Evolutionary conservation across 768 basidiomycete species (phyloP).

Genomic region (Boletus reticulatus): DNA sequence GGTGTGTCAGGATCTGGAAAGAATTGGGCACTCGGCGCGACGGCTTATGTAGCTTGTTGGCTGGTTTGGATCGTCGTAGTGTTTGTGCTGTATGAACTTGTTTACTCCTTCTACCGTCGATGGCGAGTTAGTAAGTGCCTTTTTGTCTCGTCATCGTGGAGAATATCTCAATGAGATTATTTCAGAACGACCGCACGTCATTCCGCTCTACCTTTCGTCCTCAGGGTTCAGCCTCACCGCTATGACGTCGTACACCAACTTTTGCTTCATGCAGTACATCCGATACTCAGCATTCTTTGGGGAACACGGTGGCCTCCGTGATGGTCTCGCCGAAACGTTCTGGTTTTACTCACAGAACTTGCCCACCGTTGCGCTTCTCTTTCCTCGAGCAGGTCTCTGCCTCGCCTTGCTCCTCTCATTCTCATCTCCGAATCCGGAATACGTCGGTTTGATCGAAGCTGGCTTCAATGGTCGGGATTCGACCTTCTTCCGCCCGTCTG

Average conservation of each 20-base stretch:
- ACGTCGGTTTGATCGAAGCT: constrained; percentile 45
- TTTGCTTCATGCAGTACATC: too few relatives aligned
- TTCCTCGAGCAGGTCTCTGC: too few relatives aligned
- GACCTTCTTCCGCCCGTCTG: constrained; percentile 65
- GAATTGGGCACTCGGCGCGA: constrained; percentile 80
- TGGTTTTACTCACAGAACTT: too few relatives aligned
- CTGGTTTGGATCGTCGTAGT: constrained; percentile 69
- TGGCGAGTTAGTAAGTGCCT: constrained; percentile 75
- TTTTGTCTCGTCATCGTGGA: constrained; percentile 16
- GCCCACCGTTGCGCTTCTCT: too few relatives aligned
- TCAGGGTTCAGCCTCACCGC: constrained; percentile 72
- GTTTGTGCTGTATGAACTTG: constrained; percentile 71
- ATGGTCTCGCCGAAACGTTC: too few relatives aligned
- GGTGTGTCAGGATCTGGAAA: constrained; percentile 69
- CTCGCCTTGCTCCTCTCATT: too few relatives aligned
- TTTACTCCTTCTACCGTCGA: constrained; percentile 70
- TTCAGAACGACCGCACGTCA: constrained; percentile 77
- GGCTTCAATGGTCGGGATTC: constrained; percentile 56
- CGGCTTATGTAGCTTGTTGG: constrained; percentile 85
- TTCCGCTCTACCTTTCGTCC: constrained; percentile 81
- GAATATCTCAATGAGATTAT: constrained; percentile 1
- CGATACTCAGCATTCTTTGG: too few relatives aligned
- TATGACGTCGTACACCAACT: constrained; percentile 56
- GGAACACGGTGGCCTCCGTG: too few relatives aligned
- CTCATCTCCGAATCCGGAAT: constrained; percentile 28